Evolutionary conservation across 768 basidiomycete genomes (phyloP), one percentile per base, ranked within the genome.

Genomic region (Russula virescens): DNA sequence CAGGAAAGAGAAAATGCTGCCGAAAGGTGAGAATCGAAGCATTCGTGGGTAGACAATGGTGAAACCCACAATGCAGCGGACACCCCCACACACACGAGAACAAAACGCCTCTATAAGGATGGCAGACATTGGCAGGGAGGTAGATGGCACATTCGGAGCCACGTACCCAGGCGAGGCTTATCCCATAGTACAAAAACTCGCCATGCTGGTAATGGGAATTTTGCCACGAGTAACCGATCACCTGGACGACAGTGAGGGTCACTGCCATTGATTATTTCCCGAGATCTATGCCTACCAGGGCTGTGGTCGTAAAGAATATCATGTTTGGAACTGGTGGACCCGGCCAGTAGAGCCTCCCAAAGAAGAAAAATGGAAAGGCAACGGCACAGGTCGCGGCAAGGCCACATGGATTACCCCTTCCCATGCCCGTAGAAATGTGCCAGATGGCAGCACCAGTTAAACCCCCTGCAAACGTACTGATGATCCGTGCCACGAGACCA

Each of bases 181-280:
- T 81, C 1, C 89, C 89, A 55, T 74, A 80, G 18, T 85, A 86
- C 48, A 78, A 82, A 34, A 79, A 82, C 28, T 76, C 79, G 48
- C 82, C 74, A n/a, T 76, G 40, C 3, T 69, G 25, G 38, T 84
- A 72, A 66, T 83, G 79, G 0, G 76, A 73, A 71, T 87, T 83
- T 71, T 86, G 80, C 73, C 87, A 89, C 11, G 87, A 90, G 71
- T 86, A 90, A 2, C 88, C 89, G 46, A 89, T 69, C 0, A 90
- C 80, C 88, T 88, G 5, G 34, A 46, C 42, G n/a, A 5, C n/a
- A 25, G 46, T 47, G 28, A 54, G 45, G 18, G 18, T 60, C 7
- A 55, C 18, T 9, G 14, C 2, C n/a, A 9, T 28, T 16, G 43
- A 35, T 13, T 1, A 25, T n/a, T 16, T 35, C 21, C 25, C 40